These are phyloP conservation scores for Hydnomerulius pinastri DNA, from an alignment of 768 basidiomycete genomes.

Conservation along the genomic window DNA sequence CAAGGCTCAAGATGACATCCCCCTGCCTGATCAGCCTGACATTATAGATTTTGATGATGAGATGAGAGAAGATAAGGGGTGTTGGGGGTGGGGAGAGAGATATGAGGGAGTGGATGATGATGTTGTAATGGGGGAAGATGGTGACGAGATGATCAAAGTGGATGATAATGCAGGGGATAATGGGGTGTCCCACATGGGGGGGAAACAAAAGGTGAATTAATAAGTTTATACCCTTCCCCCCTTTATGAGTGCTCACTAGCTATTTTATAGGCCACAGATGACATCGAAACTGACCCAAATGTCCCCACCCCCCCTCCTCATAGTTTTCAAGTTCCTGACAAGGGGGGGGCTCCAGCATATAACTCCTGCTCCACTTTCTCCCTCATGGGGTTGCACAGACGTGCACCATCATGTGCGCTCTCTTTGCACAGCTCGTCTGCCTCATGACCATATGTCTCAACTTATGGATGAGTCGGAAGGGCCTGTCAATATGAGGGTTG, in stretches of 20 bases:
- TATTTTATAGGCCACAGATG: neutral
- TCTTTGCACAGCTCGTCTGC: neutral
- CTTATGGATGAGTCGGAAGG: no score
- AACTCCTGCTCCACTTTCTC: no score
- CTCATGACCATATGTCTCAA: no score
- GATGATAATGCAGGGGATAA: no score
- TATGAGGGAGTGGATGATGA: no score
- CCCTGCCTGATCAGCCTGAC: neutral
- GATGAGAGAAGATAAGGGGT: no score
- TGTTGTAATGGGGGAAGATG: no score
- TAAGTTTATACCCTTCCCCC: no score
- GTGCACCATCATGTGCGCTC: neutral
- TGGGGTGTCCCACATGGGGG: neutral
- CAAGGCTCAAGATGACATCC: neutral
- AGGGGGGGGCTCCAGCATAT: neutral
- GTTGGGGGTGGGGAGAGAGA: no score
- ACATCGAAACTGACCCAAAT: neutral
- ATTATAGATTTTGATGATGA: no score
- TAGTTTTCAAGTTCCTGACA: neutral
- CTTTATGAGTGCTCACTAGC: neutral
- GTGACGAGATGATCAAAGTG: no score
- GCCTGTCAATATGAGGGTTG: no score
- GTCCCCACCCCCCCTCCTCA: neutral
- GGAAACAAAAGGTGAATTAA: neutral
- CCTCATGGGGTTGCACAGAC: neutral